Evolutionary conservation across 208 protist species (phyloP), one percentile per base, ranked within the genome.

Genomic region (Eutreptiella sp.): DNA sequence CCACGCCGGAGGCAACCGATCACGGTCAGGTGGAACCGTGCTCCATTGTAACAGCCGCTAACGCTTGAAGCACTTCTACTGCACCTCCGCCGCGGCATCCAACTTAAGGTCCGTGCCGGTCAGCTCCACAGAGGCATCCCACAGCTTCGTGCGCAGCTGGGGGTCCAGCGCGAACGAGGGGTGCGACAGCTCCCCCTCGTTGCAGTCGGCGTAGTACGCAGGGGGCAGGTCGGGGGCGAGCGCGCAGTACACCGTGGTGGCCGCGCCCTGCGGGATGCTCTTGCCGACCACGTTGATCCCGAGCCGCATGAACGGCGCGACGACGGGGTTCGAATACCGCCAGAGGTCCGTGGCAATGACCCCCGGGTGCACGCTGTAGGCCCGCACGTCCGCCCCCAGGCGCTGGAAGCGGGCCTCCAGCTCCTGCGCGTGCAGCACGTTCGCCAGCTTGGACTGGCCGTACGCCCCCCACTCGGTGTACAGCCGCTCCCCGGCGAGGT

Each of bases 381-480:
- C 52, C 3, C 7, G 14, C 7, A 66, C 66, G 52, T 66, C 11
- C 4, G 16, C 38, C 27, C 7, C 48, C 16, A 16, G 16, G 16
- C 16, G 14, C n/a, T 38, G 24, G 27, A 66, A 52, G 16, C 55
- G 53, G 29, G 21, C 26, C 9, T 28, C 14, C n/a, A 66, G 61
- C 54, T 66, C 61, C 11, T 43, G 35, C n/a, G 19, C 54, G 32
- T 66, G 66, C n/a, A 66, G 34, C 5, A 66, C 19, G 60, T 66
- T 66, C 9, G 61, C 61, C 16, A 66, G 60, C 34, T 66, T 66
- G 27, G 33, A 38, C 16, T 52, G 3, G 32, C 29, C 11, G 34
- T 66, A 66, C 5, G 19, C 57, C 3, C 4, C 7, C 28, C 19
- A 28, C 9, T 4, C 19, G 60, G 29, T 21, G 54, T 66, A 66